phyloP scores from a whole-genome alignment of 768 basidiomycete genomes.

The Daedaleopsis nitida region DNA sequence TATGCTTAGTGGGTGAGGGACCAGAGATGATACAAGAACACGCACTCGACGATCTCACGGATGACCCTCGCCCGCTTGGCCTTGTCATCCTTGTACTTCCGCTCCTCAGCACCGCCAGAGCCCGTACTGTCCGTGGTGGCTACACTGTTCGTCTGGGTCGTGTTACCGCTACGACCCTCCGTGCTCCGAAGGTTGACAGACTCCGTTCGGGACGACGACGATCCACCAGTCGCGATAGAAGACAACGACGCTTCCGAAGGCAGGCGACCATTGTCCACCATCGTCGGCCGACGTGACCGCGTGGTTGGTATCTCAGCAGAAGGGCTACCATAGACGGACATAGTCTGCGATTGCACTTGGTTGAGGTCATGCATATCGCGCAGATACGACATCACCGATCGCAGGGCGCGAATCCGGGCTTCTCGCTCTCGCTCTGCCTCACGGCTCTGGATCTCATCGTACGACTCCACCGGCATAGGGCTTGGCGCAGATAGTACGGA shows the following conservation, averaged over 20 bases:
- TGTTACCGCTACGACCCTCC: conserved; percentile 64
- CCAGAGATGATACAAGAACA: conserved; percentile 23
- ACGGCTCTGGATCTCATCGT: conserved; percentile 55
- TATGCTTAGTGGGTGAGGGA: conserved; percentile 29
- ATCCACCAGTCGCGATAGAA: conserved; percentile 43
- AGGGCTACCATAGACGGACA: conserved; percentile 60
- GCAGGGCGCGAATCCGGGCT: conserved; percentile 76
- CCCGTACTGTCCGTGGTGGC: conserved; percentile 75
- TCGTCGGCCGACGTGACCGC: conserved; percentile 69
- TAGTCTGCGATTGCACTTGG: conserved; percentile 54
- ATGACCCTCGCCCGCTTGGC: conserved; percentile 81
- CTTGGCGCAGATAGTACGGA: conserved; percentile 12
- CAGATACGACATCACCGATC: conserved; percentile 94
- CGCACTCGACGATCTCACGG: conserved; percentile 89
- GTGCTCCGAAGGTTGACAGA: conserved; percentile 62
- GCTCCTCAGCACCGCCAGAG: conserved; percentile 61
- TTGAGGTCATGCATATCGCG: conserved; percentile 94
- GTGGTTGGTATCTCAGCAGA: conserved; percentile 42
- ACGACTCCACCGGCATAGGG: conserved; percentile 39
- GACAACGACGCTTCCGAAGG: conserved; percentile 45
- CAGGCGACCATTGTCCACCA: conserved; percentile 59
- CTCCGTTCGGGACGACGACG: conserved; percentile 39
- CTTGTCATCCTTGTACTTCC: conserved; percentile 92
- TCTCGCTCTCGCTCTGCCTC: conserved; percentile 76
- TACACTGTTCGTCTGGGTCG: conserved; percentile 70